Evolutionary conservation across 2,329 filamentous ascomycete species (phyloP).

Genomic region (Purpureocillium takamizusanense): DNA sequence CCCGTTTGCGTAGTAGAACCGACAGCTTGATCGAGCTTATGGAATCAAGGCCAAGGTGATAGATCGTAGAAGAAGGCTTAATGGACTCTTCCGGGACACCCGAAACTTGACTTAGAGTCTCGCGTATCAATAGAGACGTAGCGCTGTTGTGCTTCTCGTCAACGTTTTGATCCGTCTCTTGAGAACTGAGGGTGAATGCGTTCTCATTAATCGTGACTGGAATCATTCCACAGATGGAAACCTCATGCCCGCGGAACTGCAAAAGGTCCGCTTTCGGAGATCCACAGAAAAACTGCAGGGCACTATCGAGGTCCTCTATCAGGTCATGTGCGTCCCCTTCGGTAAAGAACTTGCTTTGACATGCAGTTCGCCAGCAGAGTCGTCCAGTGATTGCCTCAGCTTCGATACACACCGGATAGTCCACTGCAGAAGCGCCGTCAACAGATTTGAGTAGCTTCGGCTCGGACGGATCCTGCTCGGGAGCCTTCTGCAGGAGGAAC

Average conservation of each 20-base stretch:
- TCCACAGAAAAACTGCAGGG: conserved; percentile 47
- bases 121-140: conserved; percentile 32
- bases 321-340: conserved; percentile 36
- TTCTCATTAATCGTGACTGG: conserved; percentile 6
- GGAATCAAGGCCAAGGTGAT: conserved; percentile 82
- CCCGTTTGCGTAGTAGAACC: conserved; percentile 56
- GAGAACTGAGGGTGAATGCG: neutral
- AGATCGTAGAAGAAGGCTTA: conserved; percentile 54
- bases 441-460: conserved; percentile 51
- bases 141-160: conserved; percentile 9
- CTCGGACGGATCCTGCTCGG: neutral
- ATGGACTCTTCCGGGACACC: conserved; percentile 51
- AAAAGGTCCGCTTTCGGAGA: conserved; percentile 42
- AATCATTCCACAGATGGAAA: conserved; percentile 59
- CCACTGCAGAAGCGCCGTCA: conserved; percentile 56
- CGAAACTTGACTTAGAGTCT: conserved; percentile 48
- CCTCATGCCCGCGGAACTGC: conserved; percentile 36
- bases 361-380: conserved; percentile 65
- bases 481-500: conserved; percentile 42
- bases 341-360: conserved; percentile 48
- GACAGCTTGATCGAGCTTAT: conserved; percentile 84
- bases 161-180: neutral
- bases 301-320: conserved; percentile 48
- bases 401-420: conserved; percentile 77
- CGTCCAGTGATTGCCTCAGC: conserved; percentile 52